phyloP scores from a whole-genome alignment of 305 asterid genomes.

The Salvia sclarea region DNA sequence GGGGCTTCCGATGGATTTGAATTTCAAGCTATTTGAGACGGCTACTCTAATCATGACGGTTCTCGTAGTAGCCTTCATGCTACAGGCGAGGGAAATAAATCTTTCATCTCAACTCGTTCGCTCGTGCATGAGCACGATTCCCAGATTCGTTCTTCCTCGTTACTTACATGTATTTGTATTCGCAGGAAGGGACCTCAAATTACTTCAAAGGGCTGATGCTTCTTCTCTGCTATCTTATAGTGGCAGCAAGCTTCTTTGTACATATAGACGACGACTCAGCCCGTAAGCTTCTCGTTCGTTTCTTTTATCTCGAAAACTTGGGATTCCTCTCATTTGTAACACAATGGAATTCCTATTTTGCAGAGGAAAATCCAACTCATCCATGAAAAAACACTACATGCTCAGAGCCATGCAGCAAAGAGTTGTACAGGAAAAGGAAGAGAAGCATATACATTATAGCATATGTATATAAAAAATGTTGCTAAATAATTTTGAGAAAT shows the following conservation, averaged over 20 bases:
- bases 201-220: conserved; percentile 90
- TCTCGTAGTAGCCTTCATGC: conserved; percentile 77
- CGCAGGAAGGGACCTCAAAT: conserved; percentile 87
- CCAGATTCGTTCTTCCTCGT: not conserved
- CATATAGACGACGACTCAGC: conserved; percentile 66
- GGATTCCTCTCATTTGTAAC: conserved; percentile 3
- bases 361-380: conserved; percentile 48
- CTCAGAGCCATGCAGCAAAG: conserved; percentile 12
- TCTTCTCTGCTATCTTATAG: conserved; percentile 77
- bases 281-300: conserved; percentile 43
- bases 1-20: conserved; percentile 74
- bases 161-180: not conserved
- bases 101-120: not conserved
- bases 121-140: not conserved
- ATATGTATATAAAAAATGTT: too few relatives aligned
- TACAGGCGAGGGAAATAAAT: conserved; percentile 48
- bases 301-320: not conserved
- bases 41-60: conserved; percentile 79
- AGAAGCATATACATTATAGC: too few relatives aligned
- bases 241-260: conserved; percentile 87
- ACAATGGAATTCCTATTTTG: conserved; percentile 5
- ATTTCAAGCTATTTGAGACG: conserved; percentile 80
- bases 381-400: conserved; percentile 13
- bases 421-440: not conserved
- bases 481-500: too few relatives aligned